These are phyloP conservation scores for Pouteria campechiana DNA, from an alignment of 179 eudicot genomes.

Conservation along the genomic window DNA sequence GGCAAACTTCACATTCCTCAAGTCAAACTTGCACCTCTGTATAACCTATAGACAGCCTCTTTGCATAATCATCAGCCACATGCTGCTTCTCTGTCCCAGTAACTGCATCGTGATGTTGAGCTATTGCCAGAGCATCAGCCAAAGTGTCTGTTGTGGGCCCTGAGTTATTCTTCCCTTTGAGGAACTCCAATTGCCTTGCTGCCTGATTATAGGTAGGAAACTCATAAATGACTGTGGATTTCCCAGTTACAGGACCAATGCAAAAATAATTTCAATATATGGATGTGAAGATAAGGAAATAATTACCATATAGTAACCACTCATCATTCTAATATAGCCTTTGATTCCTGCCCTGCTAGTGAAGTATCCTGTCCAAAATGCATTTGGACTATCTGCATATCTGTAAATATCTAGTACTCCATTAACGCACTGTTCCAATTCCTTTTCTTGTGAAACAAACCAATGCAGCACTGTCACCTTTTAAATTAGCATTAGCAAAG, in stretches of 20 bases:
- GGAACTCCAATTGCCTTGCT: conserved; percentile 82
- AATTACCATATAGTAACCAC: conserved; percentile 73
- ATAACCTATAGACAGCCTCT: conserved; percentile 67
- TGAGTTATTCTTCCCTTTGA: conserved; percentile 43
- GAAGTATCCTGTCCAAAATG: conserved; percentile 98
- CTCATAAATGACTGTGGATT: too few relatives aligned
- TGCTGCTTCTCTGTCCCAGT: conserved; percentile 90
- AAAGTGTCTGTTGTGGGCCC: conserved; percentile 57
- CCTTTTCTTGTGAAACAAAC: too few relatives aligned
- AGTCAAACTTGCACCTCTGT: conserved; percentile 37
- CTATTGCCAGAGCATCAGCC: conserved; percentile 84
- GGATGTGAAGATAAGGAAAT: conserved; percentile 1
- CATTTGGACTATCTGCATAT: conserved; percentile 78
- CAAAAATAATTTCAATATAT: too few relatives aligned
- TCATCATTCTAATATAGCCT: conserved; percentile 73
- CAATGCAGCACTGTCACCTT: too few relatives aligned
- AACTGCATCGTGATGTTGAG: conserved; percentile 96
- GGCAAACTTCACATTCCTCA: not conserved
- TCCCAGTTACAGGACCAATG: too few relatives aligned
- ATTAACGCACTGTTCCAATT: too few relatives aligned
- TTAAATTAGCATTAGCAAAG: too few relatives aligned
- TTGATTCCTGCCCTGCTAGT: conserved; percentile 89
- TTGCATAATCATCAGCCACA: conserved; percentile 79
- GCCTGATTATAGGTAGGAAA: conserved; percentile 37
- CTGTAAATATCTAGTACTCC: conserved; percentile 37